Percentiles rank a stretch among this genome's conserved stretches.
These are phyloP conservation scores for Fomitopsis pulvina DNA, from an alignment of 768 basidiomycete species.

Conservation along the genomic window DNA sequence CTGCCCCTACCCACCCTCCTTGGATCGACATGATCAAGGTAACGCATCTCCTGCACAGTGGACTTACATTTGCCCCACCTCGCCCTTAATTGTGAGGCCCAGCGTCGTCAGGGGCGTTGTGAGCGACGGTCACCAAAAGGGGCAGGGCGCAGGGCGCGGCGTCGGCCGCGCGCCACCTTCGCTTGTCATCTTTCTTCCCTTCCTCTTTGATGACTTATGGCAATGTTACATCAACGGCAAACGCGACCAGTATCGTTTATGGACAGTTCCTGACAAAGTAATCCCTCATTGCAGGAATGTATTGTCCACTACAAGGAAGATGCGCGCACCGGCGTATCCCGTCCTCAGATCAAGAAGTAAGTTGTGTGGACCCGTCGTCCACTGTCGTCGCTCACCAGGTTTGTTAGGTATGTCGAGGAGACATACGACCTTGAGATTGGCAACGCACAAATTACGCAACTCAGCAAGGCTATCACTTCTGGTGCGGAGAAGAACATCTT, in stretches of 20 bases:
- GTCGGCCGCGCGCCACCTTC: conserved; percentile 23
- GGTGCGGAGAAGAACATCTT: conserved; percentile 83
- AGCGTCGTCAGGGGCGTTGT: conserved; percentile 5
- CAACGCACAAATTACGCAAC: conserved; percentile 68
- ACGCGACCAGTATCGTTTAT: conserved; percentile 3
- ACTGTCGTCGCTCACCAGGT: conserved; percentile 4
- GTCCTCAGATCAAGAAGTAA: conserved; percentile 91
- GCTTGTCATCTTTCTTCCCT: conserved; percentile 13
- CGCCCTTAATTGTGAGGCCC: not conserved
- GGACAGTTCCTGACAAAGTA: conserved; percentile 2
- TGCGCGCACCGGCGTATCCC: conserved; percentile 77
- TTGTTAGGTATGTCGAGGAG: conserved; percentile 69
- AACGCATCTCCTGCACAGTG: conserved; percentile 8
- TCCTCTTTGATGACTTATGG: not conserved
- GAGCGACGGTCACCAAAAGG: conserved; percentile 26
- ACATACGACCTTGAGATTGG: conserved; percentile 79
- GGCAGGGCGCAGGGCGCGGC: conserved; percentile 35
- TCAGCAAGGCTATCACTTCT: conserved; percentile 73
- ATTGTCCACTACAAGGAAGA: conserved; percentile 70
- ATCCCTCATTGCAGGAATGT: conserved; percentile 59
- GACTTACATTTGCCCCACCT: conserved; percentile 4
- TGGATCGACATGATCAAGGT: conserved; percentile 84
- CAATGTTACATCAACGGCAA: too few relatives aligned
- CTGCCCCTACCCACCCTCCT: conserved; percentile 42
- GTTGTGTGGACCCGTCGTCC: conserved; percentile 20